phyloP scores from a whole-genome alignment of 2,329 filamentous ascomycete species.

The Elsinoe australis region DNA sequence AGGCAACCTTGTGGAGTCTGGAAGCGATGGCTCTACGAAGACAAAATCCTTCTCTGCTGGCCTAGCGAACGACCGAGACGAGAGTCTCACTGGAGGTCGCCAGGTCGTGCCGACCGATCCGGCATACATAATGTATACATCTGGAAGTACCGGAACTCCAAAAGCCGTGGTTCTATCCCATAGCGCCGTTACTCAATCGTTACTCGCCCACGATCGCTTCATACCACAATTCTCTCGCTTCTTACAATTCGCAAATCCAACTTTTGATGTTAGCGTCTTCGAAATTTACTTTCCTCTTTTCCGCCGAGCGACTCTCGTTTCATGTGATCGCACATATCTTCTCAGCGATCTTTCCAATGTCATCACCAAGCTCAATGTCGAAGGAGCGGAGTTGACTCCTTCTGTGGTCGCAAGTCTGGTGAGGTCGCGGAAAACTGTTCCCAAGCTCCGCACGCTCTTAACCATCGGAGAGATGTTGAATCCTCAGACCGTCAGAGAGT shows the following conservation, averaged over 20 bases:
- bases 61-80: background rate
- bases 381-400: conserved; percentile 83
- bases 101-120: conserved; percentile 35
- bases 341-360: conserved; percentile 65
- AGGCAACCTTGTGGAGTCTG: background rate
- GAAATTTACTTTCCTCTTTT: conserved; percentile 87
- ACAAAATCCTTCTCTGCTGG: background rate
- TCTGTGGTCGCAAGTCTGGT: conserved; percentile 76
- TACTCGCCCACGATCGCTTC: conserved; percentile 71
- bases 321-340: conserved; percentile 60
- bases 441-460: conserved; percentile 61
- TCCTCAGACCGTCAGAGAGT: conserved; percentile 65
- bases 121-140: conserved; percentile 91
- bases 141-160: conserved; percentile 78
- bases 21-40: background rate
- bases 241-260: conserved; percentile 84
- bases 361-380: conserved; percentile 59
- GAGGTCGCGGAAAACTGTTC: conserved; percentile 57
- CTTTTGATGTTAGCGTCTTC: conserved; percentile 91
- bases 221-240: conserved; percentile 72
- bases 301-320: conserved; percentile 64
- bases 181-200: conserved; percentile 67
- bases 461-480: conserved; percentile 95
- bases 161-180: conserved; percentile 85
- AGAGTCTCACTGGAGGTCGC: background rate